Evolutionary conservation across 2,329 filamentous ascomycete genomes (phyloP).

Genomic region (Pseudogymnoascus sp.): DNA sequence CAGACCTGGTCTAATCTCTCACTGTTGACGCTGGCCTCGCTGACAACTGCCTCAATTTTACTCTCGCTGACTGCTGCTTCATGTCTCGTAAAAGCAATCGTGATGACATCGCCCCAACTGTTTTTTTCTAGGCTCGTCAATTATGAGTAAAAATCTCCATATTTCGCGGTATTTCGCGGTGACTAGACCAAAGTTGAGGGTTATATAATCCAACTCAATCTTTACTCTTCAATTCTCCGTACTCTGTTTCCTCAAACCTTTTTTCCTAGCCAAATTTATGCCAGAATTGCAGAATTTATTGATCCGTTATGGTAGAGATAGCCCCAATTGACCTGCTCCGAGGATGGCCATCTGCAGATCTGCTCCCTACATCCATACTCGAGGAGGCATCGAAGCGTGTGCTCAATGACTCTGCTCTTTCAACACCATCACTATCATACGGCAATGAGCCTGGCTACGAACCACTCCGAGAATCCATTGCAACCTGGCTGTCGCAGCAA

Average conservation of each 20-base stretch:
- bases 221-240: background rate
- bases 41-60: background rate
- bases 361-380: constrained; percentile 44
- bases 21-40: background rate
- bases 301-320: background rate
- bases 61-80: background rate
- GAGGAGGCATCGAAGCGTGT: constrained; percentile 52
- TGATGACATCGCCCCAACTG: background rate
- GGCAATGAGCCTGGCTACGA: constrained; percentile 69
- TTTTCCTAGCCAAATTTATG: background rate
- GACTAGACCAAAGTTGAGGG: background rate
- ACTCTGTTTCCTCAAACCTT: background rate
- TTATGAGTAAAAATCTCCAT: background rate
- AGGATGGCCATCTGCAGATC: constrained; percentile 35
- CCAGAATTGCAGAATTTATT: background rate
- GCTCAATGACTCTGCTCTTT: constrained; percentile 51
- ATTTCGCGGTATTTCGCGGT: background rate
- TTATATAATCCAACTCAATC: background rate
- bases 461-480: constrained; percentile 60
- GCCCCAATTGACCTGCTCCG: constrained; percentile 34
- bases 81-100: background rate
- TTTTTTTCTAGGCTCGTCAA: background rate
- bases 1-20: background rate
- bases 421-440: constrained; percentile 63
- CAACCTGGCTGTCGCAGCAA: constrained; percentile 54